Base-by-base conservation (phyloP, 805 yeast genomes). In the Metschnikowia lochheadii region DNA sequence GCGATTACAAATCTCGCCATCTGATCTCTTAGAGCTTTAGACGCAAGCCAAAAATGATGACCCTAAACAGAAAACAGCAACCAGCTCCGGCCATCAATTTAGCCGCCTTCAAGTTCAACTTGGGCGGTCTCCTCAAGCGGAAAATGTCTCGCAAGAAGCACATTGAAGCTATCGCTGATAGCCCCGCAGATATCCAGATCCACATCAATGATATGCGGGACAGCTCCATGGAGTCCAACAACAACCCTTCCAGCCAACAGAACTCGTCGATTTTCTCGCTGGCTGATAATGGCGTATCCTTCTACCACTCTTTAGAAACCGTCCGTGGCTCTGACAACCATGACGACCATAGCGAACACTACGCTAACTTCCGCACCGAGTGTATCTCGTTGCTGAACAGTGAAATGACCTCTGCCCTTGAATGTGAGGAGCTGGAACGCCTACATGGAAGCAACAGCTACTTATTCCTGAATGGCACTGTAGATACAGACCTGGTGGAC, bases 341-440 rank as follows among this genome's bases (percentile, higher is more conserved):
- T 15, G 41, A 45, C 37, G 37, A 15, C 38, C 8, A 18, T 23
- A 48, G 42, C 15, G 54, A 53, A 15, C 48, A 26, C 17, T 67
- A 66, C 59, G 58, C 63, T 21, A 60, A 68, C 5, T 68, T 66
- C 62, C 64, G 66, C 29, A 56, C 72, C 17, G 75, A 70, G 47
- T 70, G 75, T 46, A 63, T 70, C 26, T 67, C 72, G 18, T 61
- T 70, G 41, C 72, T 59, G 55, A 67, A 67, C 55, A 65, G 71
- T 52, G 75, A 70, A 47, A 68, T 70, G 74, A 70, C 74, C 7
- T 59, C 62, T 14, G 62, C 56, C 29, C 40, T 54, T 49, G 46
- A 44, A 17, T 34, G 40, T 26, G 40, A 44, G 3, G 46, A 44
- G 23, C 46, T 44, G 46, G 40, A 44, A 3, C 39, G 40, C 33